Conservation (phyloP, 2,329 filamentous ascomycete genomes). For the Iodosphaeria phyllophila region DNA sequence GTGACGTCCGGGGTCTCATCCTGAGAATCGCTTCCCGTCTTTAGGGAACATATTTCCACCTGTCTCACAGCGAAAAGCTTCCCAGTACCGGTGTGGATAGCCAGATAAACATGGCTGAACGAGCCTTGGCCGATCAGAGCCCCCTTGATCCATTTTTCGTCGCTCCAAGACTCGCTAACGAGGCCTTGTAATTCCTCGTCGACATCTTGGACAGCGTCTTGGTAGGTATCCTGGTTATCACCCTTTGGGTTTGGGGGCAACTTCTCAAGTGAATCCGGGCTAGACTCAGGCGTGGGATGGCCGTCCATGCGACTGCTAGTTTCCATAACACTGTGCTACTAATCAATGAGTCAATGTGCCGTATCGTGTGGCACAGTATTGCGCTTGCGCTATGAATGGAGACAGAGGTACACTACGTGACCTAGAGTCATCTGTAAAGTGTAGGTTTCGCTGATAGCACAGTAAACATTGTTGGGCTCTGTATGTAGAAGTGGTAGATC, state of each 20-base stretch:
- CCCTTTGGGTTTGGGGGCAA: constrained; percentile 71
- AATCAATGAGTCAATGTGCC: too few species aligned
- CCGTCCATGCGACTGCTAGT: constrained; percentile 90
- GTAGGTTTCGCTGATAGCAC: too few species aligned
- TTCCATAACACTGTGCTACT: too few species aligned
- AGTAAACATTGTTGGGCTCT: too few species aligned
- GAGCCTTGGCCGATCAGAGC: constrained; percentile 92
- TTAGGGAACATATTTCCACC: constrained; percentile 71
- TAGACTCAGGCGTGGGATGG: constrained; percentile 46
- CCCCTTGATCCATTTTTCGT: constrained; percentile 99
- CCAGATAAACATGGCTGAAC: constrained; percentile 89
- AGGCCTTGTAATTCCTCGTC: constrained; percentile 79
- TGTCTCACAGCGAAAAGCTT: constrained; percentile 98
- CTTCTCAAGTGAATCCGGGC: constrained; percentile 69
- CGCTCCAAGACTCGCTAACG: constrained; percentile 83
- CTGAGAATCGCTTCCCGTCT: constrained; percentile 64
- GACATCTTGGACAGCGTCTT: constrained; percentile 80
- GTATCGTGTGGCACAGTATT: too few species aligned
- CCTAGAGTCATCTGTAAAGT: too few species aligned
- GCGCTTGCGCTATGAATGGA: too few species aligned
- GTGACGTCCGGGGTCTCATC: constrained; percentile 96
- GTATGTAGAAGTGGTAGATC: too few species aligned
- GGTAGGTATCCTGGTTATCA: too few species aligned
- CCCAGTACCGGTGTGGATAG: constrained; percentile 85
- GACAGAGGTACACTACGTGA: too few species aligned